Base-by-base conservation (phyloP, 1,284 basidiomycete genomes). In the Cryptococcus sp. region DNA sequence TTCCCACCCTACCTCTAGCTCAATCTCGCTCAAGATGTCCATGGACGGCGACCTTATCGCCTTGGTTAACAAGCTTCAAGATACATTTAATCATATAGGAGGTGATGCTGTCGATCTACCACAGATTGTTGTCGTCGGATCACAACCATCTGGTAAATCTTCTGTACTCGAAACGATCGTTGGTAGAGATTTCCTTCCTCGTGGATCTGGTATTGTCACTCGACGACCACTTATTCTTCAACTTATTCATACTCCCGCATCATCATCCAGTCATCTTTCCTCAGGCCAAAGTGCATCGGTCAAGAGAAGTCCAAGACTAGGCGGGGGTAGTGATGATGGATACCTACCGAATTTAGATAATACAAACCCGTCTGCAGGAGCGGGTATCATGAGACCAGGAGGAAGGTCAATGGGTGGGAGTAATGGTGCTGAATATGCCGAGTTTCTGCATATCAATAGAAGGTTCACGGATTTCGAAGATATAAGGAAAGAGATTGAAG, bases 401-500 rank as follows among this genome's bases (percentile, higher is more conserved):
- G 68, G 66, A 13, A 63, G 57, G 44, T 51, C 46, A 7, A 72
- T 73, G 66, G 68, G 70, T 45, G 64, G 64, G 36, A 58, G 61
- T 48, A 59, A 61, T n/a, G 74, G 72, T 61, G 84, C 84, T 32
- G 93, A 95, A 81, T 98, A 94, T 84, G 95, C 86, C 52, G 95
- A 98, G 77, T 98, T 98, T 77, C 82, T 98, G 35, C 95, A 98
- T 76, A 82, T 95, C 60, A 93, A 98, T 82, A 91, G 91, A 73
- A 85, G 89, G 50, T 98, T 95, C 78, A 94, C 91, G 47, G 94
- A 98, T 72, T 98, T 96, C 72, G 82, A 83, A 53, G 94, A 98
- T 67, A 89, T 98, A 64, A 83, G 93, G 41, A 88, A 88, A 63
- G 96, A 99, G 79, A 98, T 99, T 62, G 95, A 98, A 78, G 89